These are phyloP conservation scores for Leccinum ochraceum DNA, from an alignment of 768 basidiomycete species.

Conservation along the genomic window DNA sequence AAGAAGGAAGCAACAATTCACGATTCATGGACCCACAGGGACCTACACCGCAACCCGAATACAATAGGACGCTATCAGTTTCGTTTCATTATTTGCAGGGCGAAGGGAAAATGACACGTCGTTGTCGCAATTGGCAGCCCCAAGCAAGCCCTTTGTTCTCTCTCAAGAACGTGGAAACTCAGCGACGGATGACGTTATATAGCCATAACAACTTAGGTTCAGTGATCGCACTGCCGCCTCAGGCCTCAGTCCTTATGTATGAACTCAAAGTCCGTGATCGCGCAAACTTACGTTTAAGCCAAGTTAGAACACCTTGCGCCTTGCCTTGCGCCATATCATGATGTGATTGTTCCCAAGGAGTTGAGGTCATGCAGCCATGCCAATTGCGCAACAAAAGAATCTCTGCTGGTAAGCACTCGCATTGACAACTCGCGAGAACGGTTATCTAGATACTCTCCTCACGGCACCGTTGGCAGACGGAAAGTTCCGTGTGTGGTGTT, in stretches of 20 bases:
- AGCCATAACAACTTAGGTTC: not conserved
- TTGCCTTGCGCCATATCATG: not conserved
- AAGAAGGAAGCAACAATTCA: not conserved
- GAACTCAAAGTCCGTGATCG: not conserved
- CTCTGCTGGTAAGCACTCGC: not conserved
- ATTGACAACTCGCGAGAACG: too few relatives aligned
- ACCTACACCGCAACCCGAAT: constrained; percentile 21
- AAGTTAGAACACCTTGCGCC: not conserved
- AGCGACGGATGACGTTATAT: not conserved
- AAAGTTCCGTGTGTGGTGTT: not conserved
- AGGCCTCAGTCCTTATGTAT: not conserved
- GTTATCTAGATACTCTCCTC: not conserved
- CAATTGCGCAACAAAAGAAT: not conserved
- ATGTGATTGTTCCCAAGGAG: not conserved
- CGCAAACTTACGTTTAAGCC: not conserved
- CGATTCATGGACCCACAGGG: constrained; percentile 22
- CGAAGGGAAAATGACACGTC: not conserved
- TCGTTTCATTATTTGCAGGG: constrained; percentile 5
- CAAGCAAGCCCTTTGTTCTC: not conserved
- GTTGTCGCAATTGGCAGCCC: constrained; percentile 7
- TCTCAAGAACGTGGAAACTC: constrained; percentile 1
- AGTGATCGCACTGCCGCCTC: not conserved
- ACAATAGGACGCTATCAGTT: constrained; percentile 15
- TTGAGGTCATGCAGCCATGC: not conserved
- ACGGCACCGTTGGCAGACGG: not conserved